phyloP scores from a whole-genome alignment of 2,329 filamentous ascomycete genomes.

The Clarireedia monteithiana region DNA sequence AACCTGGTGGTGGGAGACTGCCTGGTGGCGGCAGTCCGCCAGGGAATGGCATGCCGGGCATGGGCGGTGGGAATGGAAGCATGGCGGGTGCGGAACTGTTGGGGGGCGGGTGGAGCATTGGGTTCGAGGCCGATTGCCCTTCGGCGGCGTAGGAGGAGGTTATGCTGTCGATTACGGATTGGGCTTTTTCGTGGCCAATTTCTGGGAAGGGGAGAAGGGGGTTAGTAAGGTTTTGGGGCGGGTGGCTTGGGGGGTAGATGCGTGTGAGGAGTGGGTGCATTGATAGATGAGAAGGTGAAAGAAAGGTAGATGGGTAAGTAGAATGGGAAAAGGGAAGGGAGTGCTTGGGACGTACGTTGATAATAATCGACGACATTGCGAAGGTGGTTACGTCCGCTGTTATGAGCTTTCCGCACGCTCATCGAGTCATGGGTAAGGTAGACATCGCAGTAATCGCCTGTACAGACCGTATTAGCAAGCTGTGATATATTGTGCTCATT shows the following conservation, averaged over 20 bases:
- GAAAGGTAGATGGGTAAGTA: neutral
- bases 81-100: constrained; percentile 24
- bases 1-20: constrained; percentile 15
- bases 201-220: constrained; percentile 43
- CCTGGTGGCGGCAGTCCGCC: constrained; percentile 31
- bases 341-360: constrained; percentile 55
- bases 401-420: constrained; percentile 98
- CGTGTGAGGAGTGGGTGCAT: neutral
- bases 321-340: neutral
- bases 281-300: neutral
- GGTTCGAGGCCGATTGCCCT: constrained; percentile 80
- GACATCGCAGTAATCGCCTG: constrained; percentile 97
- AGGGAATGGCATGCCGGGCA: constrained; percentile 16
- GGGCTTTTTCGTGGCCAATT: constrained; percentile 97
- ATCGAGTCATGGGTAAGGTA: constrained; percentile 99
- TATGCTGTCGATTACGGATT: constrained; percentile 97
- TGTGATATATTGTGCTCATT: neutral
- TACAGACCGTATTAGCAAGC: constrained; percentile 15
- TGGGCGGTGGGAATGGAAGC: constrained; percentile 19
- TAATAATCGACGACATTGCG: constrained; percentile 99
- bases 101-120: constrained; percentile 51
- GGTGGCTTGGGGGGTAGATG: too few species aligned
- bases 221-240: neutral
- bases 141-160: constrained; percentile 92
- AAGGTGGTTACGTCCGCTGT: constrained; percentile 90